Evolutionary conservation across 495 filamentous ascomycete genomes (phyloP).

Genomic region (Extremus antarcticus): DNA sequence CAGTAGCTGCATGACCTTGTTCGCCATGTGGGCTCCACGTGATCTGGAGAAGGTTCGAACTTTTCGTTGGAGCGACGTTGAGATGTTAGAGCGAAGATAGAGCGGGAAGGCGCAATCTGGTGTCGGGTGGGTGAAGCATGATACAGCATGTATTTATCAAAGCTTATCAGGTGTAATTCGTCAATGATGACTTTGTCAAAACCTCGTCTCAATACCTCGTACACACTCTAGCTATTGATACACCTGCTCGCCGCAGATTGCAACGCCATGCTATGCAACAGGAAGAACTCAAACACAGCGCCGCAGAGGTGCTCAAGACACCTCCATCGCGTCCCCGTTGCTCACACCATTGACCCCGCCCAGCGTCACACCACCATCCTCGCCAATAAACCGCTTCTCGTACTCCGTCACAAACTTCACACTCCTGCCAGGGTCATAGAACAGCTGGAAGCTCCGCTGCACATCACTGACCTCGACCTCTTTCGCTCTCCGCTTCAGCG

Average conservation of each 20-base stretch:
- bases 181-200: too few species aligned
- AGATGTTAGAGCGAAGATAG: not conserved
- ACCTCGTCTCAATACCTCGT: too few species aligned
- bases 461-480: slow-evolving; percentile 82
- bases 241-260: too few species aligned
- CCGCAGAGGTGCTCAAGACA: slow-evolving; percentile 2
- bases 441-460: slow-evolving; percentile 81
- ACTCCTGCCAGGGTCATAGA: slow-evolving; percentile 79
- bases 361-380: slow-evolving; percentile 61
- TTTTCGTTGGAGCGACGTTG: not conserved
- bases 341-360: slow-evolving; percentile 11
- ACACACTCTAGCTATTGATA: too few species aligned
- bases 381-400: slow-evolving; percentile 86
- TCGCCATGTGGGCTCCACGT: not conserved
- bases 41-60: not conserved
- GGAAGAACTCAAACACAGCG: not conserved
- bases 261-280: not conserved
- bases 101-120: not conserved
- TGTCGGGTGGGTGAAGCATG: not conserved
- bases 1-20: too few species aligned
- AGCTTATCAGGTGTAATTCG: too few species aligned
- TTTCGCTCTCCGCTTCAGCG: slow-evolving; percentile 63
- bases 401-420: slow-evolving; percentile 82
- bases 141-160: not conserved
- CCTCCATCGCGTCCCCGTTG: slow-evolving; percentile 20